These are phyloP conservation scores for Plantago major DNA, from an alignment of 257 asterid species.

Conservation along the genomic window DNA sequence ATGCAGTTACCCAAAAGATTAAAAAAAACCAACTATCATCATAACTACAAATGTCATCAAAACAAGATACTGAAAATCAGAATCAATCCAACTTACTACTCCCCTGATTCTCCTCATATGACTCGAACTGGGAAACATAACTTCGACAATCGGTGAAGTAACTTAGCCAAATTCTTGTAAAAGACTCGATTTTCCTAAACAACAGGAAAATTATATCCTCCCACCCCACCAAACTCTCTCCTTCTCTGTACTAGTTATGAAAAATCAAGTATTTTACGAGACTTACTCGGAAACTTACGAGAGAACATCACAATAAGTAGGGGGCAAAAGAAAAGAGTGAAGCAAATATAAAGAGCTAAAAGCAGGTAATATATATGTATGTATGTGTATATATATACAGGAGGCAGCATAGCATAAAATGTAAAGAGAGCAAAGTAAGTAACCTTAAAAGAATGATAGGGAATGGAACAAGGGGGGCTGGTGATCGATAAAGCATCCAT, in stretches of 20 bases:
- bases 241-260: no score
- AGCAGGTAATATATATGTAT: no score
- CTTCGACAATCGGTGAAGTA: no score
- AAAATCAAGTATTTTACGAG: not conserved
- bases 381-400: no score
- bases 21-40: constrained; percentile 13
- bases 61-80: not conserved
- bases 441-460: constrained; percentile 38
- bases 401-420: constrained; percentile 3
- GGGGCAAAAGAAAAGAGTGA: no score
- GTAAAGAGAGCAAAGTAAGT: constrained; percentile 17
- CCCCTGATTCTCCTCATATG: not conserved
- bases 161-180: no score
- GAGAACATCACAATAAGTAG: not conserved
- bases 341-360: no score
- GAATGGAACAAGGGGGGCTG: constrained; percentile 34
- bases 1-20: constrained; percentile 18
- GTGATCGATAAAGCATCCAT: constrained; percentile 47
- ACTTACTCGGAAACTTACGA: not conserved
- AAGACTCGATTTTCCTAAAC: no score
- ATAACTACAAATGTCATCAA: constrained; percentile 1
- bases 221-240: no score
- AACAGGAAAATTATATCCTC: no score
- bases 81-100: constrained; percentile 2
- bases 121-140: no score